phyloP scores from a whole-genome alignment of 176 grass and related monocot genomes.

The Carex myosuroides region DNA sequence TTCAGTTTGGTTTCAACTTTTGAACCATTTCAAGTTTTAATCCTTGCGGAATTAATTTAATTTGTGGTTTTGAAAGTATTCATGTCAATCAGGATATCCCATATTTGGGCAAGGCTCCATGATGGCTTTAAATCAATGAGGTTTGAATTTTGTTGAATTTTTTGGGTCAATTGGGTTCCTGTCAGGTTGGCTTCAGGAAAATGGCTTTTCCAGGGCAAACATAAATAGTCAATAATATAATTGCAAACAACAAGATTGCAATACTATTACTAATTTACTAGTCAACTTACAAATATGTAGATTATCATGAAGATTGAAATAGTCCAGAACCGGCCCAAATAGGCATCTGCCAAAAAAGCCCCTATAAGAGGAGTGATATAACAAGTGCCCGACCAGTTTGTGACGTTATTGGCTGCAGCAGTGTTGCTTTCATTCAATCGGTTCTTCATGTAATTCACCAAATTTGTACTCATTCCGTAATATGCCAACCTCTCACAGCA shows the following conservation, averaged over 20 bases:
- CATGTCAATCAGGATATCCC: not conserved
- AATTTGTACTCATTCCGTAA: conserved; percentile 85
- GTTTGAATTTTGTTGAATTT: not conserved
- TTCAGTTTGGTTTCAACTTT: not conserved
- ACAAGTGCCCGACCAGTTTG: conserved; percentile 68
- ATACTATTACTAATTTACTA: not conserved
- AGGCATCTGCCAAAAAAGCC: conserved; percentile 77
- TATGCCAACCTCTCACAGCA: conserved; percentile 80
- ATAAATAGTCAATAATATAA: not conserved
- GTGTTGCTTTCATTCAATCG: conserved; percentile 33
- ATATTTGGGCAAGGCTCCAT: not conserved
- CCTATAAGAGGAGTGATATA: conserved; percentile 70
- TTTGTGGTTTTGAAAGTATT: not conserved
- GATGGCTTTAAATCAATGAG: not conserved
- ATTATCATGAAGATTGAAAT: conserved; percentile 79
- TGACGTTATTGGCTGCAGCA: conserved; percentile 60
- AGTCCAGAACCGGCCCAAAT: conserved; percentile 68
- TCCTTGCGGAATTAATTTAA: not conserved
- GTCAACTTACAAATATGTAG: conserved; percentile 52
- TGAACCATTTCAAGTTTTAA: not conserved
- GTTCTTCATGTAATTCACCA: conserved; percentile 70
- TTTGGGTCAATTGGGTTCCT: not conserved
- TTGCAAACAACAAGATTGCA: not conserved
- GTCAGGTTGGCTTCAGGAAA: not conserved
- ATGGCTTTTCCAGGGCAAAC: not conserved